Base-by-base conservation (phyloP, 164 flowering plant species). In the grape (Vitis vinifera) region DNA sequence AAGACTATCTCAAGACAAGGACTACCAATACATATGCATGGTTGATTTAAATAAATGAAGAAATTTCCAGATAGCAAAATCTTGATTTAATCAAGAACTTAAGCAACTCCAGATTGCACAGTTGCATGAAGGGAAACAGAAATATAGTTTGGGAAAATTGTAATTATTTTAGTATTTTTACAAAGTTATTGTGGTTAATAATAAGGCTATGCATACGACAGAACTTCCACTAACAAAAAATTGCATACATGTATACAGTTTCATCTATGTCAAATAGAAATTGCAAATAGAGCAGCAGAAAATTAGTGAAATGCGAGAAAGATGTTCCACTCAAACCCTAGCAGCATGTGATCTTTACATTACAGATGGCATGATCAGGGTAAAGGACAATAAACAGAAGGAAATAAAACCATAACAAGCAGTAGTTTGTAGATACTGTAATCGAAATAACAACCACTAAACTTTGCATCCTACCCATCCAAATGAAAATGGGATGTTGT, bases 401-500 rank as follows among this genome's bases (percentile, higher is more conserved):
- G n/a, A 49, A 9, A 50, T 10, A 1, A 52, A 59, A 15, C 30
- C 63, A 65, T 37, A 27, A 66, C 27, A 57, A 47, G 23, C 16
- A 30, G 3, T 3, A 7, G 3, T 53, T 30, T 49, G 10, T 48
- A 30, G 44, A 27, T 17, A 19, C 11, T 27, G n/a, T 23, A 14
- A n/a, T 37, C 5, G 23, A 11, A 23, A 23, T 23, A 23, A 52
- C 63, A 15, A 19, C 47, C n/a, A 47, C 15, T 29, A 30, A 19
- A 64, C 3, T 55, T 15, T 3, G 55, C 51, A 69, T 48, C 87
- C 9, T 86, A 94, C 97, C 97, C 98, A 94, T 27, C 98, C 97
- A 83, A 94, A 92, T 19, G 97, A 73, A 84, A 84, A 94, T 10
- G 90, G 97, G 9, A 94, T 85, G 66, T 94, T 92, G 74, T 94